Conservation (phyloP, 768 basidiomycete species). For the Phylloporus rhodoxanthus region DNA sequence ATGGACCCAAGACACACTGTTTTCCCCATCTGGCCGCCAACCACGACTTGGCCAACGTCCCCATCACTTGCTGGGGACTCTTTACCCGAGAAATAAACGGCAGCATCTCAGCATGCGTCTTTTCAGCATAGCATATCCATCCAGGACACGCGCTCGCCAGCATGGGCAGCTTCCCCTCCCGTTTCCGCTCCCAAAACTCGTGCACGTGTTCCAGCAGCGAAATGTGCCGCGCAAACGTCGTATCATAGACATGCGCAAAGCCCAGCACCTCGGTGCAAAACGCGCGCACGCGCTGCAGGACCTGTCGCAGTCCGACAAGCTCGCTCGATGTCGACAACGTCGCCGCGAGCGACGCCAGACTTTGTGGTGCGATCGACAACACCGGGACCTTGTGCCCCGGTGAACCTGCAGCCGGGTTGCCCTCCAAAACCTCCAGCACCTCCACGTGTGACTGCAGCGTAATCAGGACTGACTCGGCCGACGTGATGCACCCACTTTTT, state of each 20-base stretch:
- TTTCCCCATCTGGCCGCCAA: conserved; percentile 62
- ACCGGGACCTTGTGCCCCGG: conserved; percentile 53
- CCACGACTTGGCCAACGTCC: conserved; percentile 88
- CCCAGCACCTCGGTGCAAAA: conserved; percentile 68
- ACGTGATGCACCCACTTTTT: conserved; percentile 91
- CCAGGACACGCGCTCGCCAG: conserved; percentile 95
- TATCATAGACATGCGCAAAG: conserved; percentile 84
- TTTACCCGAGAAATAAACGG: conserved; percentile 85
- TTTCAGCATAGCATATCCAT: conserved; percentile 99
- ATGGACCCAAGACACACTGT: conserved; percentile 44
- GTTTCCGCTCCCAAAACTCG: conserved; percentile 74
- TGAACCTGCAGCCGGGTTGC: conserved; percentile 42
- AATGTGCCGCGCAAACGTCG: conserved; percentile 88
- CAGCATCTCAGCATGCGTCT: conserved; percentile 89
- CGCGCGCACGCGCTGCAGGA: conserved; percentile 64
- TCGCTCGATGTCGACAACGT: conserved; percentile 43
- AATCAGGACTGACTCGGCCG: conserved; percentile 94
- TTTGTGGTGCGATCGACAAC: conserved; percentile 86
- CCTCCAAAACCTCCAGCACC: conserved; percentile 71
- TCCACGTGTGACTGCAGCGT: conserved; percentile 93
- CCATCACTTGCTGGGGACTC: conserved; percentile 94
- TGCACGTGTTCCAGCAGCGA: conserved; percentile 72
- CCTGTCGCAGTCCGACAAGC: conserved; percentile 45
- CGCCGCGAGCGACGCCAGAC: conserved; percentile 75
- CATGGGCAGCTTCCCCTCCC: conserved; percentile 62